Evolutionary conservation across 257 asterid genomes (phyloP).

Genomic region (Sherardia arvensis): DNA sequence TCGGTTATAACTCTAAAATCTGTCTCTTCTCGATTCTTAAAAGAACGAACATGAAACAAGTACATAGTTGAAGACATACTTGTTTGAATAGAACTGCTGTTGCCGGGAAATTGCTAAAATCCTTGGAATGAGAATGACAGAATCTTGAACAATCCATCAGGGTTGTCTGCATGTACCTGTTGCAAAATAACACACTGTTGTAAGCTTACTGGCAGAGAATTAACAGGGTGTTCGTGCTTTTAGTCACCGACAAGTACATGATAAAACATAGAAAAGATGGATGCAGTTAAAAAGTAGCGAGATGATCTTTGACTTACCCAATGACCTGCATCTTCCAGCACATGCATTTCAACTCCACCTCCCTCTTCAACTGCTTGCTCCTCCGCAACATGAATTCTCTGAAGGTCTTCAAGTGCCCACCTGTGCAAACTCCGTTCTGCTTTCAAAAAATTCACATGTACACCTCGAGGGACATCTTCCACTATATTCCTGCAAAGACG

Average conservation of each 20-base stretch:
- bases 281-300: not conserved
- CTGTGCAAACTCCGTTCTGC: constrained; percentile 96
- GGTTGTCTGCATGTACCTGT: constrained; percentile 99
- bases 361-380: constrained; percentile 92
- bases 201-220: not conserved
- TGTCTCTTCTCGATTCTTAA: not conserved
- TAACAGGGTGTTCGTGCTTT: not conserved
- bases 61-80: not conserved
- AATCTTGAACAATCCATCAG: constrained; percentile 86
- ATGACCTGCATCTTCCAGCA: constrained; percentile 97
- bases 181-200: not conserved
- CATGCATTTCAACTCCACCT: constrained; percentile 98
- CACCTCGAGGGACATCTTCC: constrained; percentile 96
- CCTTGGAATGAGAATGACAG: constrained; percentile 93
- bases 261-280: not conserved
- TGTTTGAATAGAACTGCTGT: not conserved
- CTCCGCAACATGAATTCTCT: constrained; percentile 85
- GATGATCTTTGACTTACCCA: constrained; percentile 49
- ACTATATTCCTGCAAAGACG: constrained; percentile 55
- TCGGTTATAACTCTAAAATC: not conserved
- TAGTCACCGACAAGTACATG: not conserved
- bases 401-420: constrained; percentile 94
- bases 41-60: not conserved
- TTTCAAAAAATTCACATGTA: constrained; percentile 81
- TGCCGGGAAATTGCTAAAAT: constrained; percentile 27